phyloP scores from a whole-genome alignment of 345 rosid genomes.

The Anacardium occidentale region DNA sequence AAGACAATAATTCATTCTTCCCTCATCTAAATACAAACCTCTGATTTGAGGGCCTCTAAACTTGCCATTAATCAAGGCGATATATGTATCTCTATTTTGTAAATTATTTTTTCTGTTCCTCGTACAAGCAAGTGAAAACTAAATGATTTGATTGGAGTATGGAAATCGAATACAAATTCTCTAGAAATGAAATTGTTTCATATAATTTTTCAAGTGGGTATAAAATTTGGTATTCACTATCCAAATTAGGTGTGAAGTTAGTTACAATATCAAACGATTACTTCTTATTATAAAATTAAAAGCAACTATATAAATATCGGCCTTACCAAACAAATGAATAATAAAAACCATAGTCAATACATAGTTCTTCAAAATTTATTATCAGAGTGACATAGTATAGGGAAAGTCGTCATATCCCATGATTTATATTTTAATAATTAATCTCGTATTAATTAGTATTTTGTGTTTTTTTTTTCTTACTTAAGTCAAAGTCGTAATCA shows the following conservation, averaged over 20 bases:
- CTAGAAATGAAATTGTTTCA: background rate
- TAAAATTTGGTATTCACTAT: slow-evolving; percentile 5
- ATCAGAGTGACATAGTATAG: background rate
- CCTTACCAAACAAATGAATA: background rate
- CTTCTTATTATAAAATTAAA: background rate
- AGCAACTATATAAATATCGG: slow-evolving; percentile 1
- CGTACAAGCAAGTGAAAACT: background rate
- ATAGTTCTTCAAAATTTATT: background rate
- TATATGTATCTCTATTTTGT: too few relatives aligned
- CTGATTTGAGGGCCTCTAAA: background rate
- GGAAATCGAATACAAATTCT: background rate
- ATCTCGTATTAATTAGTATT: background rate
- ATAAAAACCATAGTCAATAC: background rate
- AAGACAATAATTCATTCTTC: slow-evolving; percentile 19
- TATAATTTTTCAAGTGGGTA: background rate
- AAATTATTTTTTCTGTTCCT: background rate
- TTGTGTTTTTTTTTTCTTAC: background rate
- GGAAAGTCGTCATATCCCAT: slow-evolving; percentile 4
- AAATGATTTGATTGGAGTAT: background rate
- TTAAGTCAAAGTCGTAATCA: slow-evolving; percentile 11
- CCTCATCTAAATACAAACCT: background rate
- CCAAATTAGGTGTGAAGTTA: slow-evolving; percentile 3
- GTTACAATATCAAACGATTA: background rate
- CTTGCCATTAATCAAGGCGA: background rate
- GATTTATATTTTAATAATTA: background rate